Conservation (phyloP, 2,329 filamentous ascomycete species). For the Fusarium nurragi region DNA sequence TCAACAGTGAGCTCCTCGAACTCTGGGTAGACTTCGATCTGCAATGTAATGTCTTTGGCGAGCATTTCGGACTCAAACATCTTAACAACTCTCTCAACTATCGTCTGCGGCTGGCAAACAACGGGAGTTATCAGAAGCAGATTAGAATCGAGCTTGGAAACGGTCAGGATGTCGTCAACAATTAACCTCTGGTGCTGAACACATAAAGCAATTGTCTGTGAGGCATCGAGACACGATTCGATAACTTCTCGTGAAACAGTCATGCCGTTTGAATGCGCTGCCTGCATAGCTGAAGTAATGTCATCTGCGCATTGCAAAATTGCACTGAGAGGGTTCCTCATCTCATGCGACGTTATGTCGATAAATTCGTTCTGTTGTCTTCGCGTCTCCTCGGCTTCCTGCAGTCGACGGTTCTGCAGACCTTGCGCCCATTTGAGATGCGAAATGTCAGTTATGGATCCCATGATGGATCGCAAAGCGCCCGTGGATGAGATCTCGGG, state of each 20-base stretch:
- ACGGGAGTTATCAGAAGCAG: conserved; percentile 76
- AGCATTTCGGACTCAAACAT: conserved; percentile 80
- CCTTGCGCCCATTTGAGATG: conserved; percentile 56
- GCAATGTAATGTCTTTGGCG: conserved; percentile 71
- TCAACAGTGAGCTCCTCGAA: conserved; percentile 65
- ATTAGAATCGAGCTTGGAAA: conserved; percentile 78
- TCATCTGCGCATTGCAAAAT: conserved; percentile 78
- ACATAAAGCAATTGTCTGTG: conserved; percentile 78
- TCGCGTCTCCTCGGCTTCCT: conserved; percentile 51
- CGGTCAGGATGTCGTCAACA: conserved; percentile 75
- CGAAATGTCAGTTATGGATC: conserved; percentile 56
- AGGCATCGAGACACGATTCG: conserved; percentile 71
- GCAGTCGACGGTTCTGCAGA: conserved; percentile 49
- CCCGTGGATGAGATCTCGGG: conserved; percentile 49
- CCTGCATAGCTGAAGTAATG: conserved; percentile 60
- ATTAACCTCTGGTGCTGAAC: conserved; percentile 81
- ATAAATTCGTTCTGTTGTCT: conserved; percentile 73
- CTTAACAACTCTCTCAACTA: conserved; percentile 72
- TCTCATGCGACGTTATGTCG: conserved; percentile 75
- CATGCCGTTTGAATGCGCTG: background rate
- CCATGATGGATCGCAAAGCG: conserved; percentile 51
- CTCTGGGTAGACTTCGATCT: conserved; percentile 67
- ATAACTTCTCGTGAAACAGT: conserved; percentile 53
- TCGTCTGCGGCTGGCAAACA: conserved; percentile 69
- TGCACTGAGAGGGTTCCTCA: conserved; percentile 75